A percentile compares a stretch with the other conserved stretches of the same genome.
phyloP scores from a whole-genome alignment of 345 rosid species.

The Brassica rapa region DNA sequence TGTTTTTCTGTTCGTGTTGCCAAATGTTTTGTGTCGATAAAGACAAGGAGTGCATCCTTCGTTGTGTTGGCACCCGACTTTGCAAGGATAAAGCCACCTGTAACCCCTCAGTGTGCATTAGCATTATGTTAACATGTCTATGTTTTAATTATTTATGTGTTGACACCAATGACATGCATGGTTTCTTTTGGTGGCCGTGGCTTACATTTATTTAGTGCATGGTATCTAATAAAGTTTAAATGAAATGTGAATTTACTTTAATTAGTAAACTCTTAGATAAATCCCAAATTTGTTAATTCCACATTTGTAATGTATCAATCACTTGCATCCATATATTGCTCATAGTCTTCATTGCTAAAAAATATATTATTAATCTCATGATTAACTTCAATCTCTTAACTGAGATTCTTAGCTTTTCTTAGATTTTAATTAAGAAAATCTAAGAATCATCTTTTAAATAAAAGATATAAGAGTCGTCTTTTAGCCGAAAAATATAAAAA shows the following conservation, averaged over 20 bases:
- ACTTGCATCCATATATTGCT: not conserved
- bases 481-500: too few relatives aligned
- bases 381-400: too few relatives aligned
- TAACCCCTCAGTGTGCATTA: not conserved
- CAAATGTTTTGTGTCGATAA: not conserved
- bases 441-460: too few relatives aligned
- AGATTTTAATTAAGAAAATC: too few relatives aligned
- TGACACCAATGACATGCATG: not conserved
- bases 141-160: not conserved
- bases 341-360: too few relatives aligned
- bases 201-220: not conserved
- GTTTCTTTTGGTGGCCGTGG: not conserved
- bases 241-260: too few relatives aligned
- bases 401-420: too few relatives aligned
- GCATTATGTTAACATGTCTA: not conserved
- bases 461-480: too few relatives aligned
- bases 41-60: conserved; percentile 1
- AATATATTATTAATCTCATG: too few relatives aligned
- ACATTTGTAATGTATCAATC: not conserved
- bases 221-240: not conserved
- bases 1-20: not conserved
- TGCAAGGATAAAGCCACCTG: not conserved
- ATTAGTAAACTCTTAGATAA: not conserved
- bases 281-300: not conserved
- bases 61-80: not conserved